These are phyloP conservation scores for Aspergillus saccharolyticus DNA, from an alignment of 495 filamentous ascomycete species.

Conservation along the genomic window DNA sequence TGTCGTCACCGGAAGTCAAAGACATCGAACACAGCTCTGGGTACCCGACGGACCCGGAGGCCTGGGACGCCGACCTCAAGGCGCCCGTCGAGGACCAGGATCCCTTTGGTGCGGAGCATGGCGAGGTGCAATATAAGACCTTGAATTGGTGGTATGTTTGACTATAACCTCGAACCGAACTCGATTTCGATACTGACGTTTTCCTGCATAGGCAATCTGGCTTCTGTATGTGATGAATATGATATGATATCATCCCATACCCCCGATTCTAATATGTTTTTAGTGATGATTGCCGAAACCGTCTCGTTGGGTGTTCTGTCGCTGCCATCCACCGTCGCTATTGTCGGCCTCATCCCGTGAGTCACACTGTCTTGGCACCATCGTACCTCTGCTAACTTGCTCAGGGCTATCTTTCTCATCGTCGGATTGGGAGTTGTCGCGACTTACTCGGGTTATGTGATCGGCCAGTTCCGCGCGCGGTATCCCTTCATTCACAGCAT, in stretches of 20 bases:
- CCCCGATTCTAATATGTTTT: neutral
- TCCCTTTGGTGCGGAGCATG: neutral
- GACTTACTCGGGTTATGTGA: constrained; percentile 40
- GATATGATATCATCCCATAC: neutral
- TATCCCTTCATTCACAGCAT: constrained; percentile 58
- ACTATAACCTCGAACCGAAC: too few species aligned
- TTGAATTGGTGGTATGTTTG: constrained; percentile 4
- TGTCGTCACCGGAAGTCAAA: neutral
- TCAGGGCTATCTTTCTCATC: neutral
- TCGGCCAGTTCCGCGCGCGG: constrained; percentile 28
- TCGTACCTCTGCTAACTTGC: neutral
- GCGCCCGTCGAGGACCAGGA: neutral
- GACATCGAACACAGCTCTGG: neutral
- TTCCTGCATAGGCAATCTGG: neutral
- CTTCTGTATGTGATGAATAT: neutral
- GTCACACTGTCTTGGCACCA: neutral
- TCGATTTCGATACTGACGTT: neutral
- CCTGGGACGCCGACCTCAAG: constrained; percentile 1
- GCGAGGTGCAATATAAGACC: constrained; percentile 3
- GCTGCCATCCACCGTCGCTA: neutral
- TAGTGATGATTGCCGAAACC: constrained; percentile 1
- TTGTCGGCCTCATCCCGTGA: neutral
- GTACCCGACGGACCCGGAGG: neutral
- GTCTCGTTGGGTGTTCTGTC: constrained; percentile 1
- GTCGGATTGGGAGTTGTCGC: constrained; percentile 34